These are phyloP conservation scores for Tetradesmus lagerheimii DNA, from an alignment of 139 green algal species.

Conservation along the genomic window DNA sequence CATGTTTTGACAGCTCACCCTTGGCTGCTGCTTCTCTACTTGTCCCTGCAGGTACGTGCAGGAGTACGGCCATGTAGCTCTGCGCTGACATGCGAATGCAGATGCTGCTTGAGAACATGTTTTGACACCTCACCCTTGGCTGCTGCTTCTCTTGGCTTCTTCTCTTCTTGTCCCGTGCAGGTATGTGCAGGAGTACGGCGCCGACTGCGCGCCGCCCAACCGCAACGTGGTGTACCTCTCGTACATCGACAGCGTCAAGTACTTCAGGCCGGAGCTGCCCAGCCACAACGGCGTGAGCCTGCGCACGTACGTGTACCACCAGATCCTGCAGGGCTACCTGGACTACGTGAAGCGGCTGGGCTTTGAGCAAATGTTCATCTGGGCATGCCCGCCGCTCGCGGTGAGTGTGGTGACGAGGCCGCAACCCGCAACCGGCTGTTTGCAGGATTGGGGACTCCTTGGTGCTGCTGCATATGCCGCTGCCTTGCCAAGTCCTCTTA, in stretches of 20 bases:
- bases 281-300: conserved; percentile 71
- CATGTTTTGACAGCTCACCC: too few relatives aligned
- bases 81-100: conserved; percentile 49
- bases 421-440: too few relatives aligned
- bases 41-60: conserved; percentile 80
- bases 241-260: conserved; percentile 99
- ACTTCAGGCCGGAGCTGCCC: conserved; percentile 93
- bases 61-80: conserved; percentile 93
- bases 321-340: conserved; percentile 96
- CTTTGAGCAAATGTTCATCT: conserved; percentile 98
- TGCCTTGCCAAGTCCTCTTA: too few relatives aligned
- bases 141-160: not conserved
- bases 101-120: not conserved
- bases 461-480: too few relatives aligned
- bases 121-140: not conserved
- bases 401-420: conserved; percentile 55
- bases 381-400: conserved; percentile 96
- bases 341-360: conserved; percentile 87
- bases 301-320: conserved; percentile 97
- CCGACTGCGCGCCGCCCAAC: conserved; percentile 91
- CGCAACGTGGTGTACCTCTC: conserved; percentile 91
- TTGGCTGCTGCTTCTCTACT: too few relatives aligned
- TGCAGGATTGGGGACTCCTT: too few relatives aligned
- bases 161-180: not conserved
- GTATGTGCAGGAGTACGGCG: conserved; percentile 94